Evolutionary conservation across 2,329 filamentous ascomycete genomes (phyloP).

Genomic region (Apiospora pterosperma): DNA sequence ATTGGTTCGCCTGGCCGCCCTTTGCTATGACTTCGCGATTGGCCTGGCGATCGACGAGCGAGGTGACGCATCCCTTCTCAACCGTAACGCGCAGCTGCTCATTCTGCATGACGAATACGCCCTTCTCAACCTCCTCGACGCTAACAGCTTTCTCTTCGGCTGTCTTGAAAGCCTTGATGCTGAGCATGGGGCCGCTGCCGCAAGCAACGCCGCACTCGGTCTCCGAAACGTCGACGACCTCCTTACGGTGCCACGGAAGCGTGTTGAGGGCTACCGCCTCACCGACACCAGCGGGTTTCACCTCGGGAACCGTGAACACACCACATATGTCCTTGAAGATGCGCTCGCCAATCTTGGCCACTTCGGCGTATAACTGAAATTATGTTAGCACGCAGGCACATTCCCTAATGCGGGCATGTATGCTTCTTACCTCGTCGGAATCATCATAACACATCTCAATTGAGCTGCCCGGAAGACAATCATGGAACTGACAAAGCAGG

Average conservation of each 20-base stretch:
- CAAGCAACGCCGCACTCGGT: constrained; percentile 51
- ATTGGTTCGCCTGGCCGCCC: constrained; percentile 78
- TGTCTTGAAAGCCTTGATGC: constrained; percentile 51
- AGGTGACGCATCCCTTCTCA: constrained; percentile 74
- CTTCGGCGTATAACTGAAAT: constrained; percentile 68
- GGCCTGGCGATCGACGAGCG: constrained; percentile 71
- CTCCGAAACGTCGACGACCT: constrained; percentile 64
- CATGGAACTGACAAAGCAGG: constrained; percentile 94
- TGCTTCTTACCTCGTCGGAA: constrained; percentile 65
- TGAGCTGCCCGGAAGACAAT: constrained; percentile 89
- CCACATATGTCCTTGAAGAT: constrained; percentile 67
- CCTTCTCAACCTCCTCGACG: constrained; percentile 47
- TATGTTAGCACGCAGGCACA: constrained; percentile 17
- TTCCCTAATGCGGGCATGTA: not conserved
- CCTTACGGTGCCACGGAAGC: constrained; percentile 77
- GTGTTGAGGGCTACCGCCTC: constrained; percentile 73
- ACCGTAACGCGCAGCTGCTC: constrained; percentile 71
- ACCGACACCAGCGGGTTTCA: constrained; percentile 35
- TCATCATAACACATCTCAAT: constrained; percentile 99
- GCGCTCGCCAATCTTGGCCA: constrained; percentile 73
- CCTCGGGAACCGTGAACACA: constrained; percentile 59
- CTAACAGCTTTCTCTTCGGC: constrained; percentile 45
- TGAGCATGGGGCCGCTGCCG: constrained; percentile 51
- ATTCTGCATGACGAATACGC: constrained; percentile 77
- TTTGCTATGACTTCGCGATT: constrained; percentile 75